phyloP scores from a whole-genome alignment of 2,329 filamentous ascomycete species.

The Beauveria australis region DNA sequence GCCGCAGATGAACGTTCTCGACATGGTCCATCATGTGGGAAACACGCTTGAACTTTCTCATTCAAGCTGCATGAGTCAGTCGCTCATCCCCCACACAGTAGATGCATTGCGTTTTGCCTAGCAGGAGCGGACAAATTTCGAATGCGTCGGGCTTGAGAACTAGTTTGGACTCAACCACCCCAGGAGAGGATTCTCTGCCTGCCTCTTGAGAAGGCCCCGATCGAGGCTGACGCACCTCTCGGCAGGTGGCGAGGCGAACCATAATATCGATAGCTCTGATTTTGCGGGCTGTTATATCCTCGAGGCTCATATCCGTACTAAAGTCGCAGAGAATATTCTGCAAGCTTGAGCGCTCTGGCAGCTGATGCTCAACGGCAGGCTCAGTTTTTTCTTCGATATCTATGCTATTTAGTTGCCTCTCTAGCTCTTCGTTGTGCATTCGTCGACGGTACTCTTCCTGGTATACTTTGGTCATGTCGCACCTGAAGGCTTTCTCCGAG shows the following conservation, averaged over 20 bases:
- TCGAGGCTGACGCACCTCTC: slow-evolving; percentile 6
- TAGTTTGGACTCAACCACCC: too few species aligned
- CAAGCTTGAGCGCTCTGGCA: neutral
- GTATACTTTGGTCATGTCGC: slow-evolving; percentile 6
- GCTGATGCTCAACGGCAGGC: neutral
- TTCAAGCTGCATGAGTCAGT: neutral
- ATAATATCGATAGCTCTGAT: slow-evolving; percentile 8
- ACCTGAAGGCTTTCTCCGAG: slow-evolving; percentile 6
- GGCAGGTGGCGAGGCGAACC: slow-evolving; percentile 8
- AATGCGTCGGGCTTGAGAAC: neutral
- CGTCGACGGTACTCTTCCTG: slow-evolving; percentile 2
- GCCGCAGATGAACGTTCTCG: slow-evolving; percentile 9
- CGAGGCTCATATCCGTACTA: neutral
- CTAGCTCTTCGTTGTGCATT: slow-evolving; percentile 9
- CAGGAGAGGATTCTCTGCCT: too few species aligned
- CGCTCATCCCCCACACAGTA: slow-evolving; percentile 11
- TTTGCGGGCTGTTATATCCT: neutral
- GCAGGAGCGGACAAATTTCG: slow-evolving; percentile 4
- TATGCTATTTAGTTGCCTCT: slow-evolving; percentile 6
- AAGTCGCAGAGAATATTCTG: slow-evolving; percentile 6
- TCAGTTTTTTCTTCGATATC: neutral
- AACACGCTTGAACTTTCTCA: slow-evolving; percentile 8
- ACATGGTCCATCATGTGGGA: slow-evolving; percentile 8
- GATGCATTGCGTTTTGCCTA: slow-evolving; percentile 10
- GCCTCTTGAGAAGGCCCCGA: too few species aligned